Base-by-base conservation (phyloP, 2,329 filamentous ascomycete genomes). In the Colletotrichum sp. region DNA sequence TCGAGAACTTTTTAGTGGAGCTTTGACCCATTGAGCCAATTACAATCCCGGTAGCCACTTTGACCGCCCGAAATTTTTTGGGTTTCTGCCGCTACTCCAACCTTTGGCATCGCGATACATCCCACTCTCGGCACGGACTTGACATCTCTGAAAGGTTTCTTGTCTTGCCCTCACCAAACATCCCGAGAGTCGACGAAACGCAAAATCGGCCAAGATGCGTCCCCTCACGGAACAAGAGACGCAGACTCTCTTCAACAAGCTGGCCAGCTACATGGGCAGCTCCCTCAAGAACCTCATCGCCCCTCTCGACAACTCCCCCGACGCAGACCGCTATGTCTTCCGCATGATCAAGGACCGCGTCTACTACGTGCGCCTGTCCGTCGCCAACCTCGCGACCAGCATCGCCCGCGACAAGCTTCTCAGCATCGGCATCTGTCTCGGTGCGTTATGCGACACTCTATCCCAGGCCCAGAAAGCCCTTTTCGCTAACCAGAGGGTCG, bases 341-440 rank as follows among this genome's bases (percentile, higher is more conserved):
- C 94, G 95, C 72, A 89, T 98, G 71, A 76, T 76, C 60, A 71
- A 65, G 30, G 93, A 92, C 81, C 92, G 96, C 78, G 95, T 98
- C 79, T 99, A 98, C 90, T 99, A 99, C 82, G 94, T 98, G 57
- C 93, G 95, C 77, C 92, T 98, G 78, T 95, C 94, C 2, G 91
- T 99, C 76, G 96, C 96, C 77, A 99, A 99, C 85, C 89, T 99
- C 52, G 96, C 97, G 36, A 98, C 95, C 6, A 96, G 94, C 26
- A 92, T 99, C 78, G 91, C 94, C 49, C 93, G 96, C 80, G 93
- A 95, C 79, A 94, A 93, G 83, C 91, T 99, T 2, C 91, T 98
- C 68, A 96, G 94, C 1, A 88, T 98, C n/a, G 96, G 96, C 30
- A 96, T 94, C 28, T 98, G 96, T 83, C 87, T 99, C 15, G 92